Conservation (phyloP, 179 eudicot genomes). For the Carnegiea gigantea region DNA sequence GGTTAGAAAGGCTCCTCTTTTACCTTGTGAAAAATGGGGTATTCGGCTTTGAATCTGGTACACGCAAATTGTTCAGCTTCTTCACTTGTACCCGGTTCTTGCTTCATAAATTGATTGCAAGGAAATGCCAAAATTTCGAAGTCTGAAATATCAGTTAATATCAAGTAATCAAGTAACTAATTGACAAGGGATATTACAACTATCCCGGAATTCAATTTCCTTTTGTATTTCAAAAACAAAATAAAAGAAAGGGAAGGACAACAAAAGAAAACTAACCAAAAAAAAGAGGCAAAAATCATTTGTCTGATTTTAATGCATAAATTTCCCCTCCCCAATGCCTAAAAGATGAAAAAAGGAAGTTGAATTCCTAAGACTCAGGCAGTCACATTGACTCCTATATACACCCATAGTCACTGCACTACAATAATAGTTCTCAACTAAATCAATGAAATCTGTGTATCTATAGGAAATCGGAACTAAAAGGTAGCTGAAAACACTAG, state of each 20-base stretch:
- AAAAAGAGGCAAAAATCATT: background rate
- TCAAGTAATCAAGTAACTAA: slow-evolving; percentile 1
- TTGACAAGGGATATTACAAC: background rate
- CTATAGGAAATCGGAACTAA: background rate
- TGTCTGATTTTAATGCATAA: background rate
- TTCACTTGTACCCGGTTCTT: slow-evolving; percentile 81
- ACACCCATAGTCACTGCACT: background rate
- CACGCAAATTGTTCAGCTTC: slow-evolving; percentile 78
- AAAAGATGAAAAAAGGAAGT: background rate
- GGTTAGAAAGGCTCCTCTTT: background rate
- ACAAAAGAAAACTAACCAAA: no score
- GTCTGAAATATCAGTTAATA: slow-evolving; percentile 34
- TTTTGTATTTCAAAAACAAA: no score
- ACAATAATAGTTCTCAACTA: background rate
- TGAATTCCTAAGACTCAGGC: background rate
- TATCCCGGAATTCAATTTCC: background rate
- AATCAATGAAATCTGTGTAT: background rate
- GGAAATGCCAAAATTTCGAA: slow-evolving; percentile 91
- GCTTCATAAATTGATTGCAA: slow-evolving; percentile 82
- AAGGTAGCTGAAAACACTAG: background rate
- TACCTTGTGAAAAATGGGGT: slow-evolving; percentile 86
- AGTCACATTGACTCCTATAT: background rate
- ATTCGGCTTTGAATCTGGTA: slow-evolving; percentile 77
- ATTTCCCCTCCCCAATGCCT: background rate
- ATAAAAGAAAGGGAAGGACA: no score